Evolutionary conservation across 495 filamentous ascomycete genomes (phyloP).

Genomic region (Niebla homalea): DNA sequence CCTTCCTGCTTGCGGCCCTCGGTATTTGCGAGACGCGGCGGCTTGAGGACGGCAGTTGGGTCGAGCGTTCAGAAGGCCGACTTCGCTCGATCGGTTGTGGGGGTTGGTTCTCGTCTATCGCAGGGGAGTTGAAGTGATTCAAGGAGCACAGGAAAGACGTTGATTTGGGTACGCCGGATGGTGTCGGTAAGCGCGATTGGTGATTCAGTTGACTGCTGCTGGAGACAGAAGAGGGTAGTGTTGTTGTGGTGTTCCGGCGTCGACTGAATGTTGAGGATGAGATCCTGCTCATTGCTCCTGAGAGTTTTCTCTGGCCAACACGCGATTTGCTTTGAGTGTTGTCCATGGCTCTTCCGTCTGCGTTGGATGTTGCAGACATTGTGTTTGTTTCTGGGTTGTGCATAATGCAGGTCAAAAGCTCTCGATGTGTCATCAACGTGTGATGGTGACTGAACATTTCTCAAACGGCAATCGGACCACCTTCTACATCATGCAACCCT

Average conservation of each 20-base stretch:
- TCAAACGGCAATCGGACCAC: too few species aligned
- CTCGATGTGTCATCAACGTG: too few species aligned
- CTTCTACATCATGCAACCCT: too few species aligned
- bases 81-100: background rate
- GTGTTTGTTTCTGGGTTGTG: too few species aligned
- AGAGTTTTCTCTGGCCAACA: conserved; percentile 9
- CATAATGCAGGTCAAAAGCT: too few species aligned
- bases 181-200: conserved; percentile 10
- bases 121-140: conserved; percentile 4
- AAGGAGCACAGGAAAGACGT: conserved; percentile 11
- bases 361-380: too few species aligned
- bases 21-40: background rate
- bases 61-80: conserved; percentile 3
- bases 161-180: conserved; percentile 6
- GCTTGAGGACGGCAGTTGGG: conserved; percentile 6
- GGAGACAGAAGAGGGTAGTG: conserved; percentile 1
- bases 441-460: too few species aligned
- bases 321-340: background rate
- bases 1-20: too few species aligned
- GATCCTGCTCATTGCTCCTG: conserved; percentile 13
- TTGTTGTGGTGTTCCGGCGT: conserved; percentile 3
- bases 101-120: background rate
- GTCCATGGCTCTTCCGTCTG: background rate
- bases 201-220: background rate
- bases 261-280: conserved; percentile 10